Evolutionary conservation across 805 yeast genomes (phyloP).

Genomic region (Lachancea fermentati): DNA sequence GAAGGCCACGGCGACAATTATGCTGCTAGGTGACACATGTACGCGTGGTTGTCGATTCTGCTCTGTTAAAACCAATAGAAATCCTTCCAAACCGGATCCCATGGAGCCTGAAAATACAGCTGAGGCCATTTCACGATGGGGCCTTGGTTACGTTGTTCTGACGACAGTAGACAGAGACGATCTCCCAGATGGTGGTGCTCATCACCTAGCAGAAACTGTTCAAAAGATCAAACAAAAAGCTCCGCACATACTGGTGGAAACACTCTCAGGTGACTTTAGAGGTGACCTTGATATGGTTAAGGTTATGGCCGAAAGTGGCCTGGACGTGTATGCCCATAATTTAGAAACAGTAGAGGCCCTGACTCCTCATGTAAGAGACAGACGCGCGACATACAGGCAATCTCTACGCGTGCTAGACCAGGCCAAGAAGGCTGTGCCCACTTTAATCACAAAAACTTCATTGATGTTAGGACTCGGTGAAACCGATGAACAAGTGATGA

Average conservation of each 20-base stretch:
- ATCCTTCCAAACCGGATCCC: conserved; percentile 87
- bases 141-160: conserved; percentile 92
- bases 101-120: conserved; percentile 97
- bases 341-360: conserved; percentile 92
- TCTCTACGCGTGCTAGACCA: conserved; percentile 68
- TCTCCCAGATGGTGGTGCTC: conserved; percentile 85
- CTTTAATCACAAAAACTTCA: conserved; percentile 85
- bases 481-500: conserved; percentile 79
- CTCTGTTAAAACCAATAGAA: conserved; percentile 87
- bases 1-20: conserved; percentile 90
- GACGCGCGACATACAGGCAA: conserved; percentile 93
- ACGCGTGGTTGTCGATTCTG: conserved; percentile 99
- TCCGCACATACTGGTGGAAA: conserved; percentile 88
- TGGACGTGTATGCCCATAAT: conserved; percentile 96
- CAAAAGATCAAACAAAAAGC: conserved; percentile 77
- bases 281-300: conserved; percentile 82
- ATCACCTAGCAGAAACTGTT: conserved; percentile 87
- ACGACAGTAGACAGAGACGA: conserved; percentile 98
- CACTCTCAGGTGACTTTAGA: conserved; percentile 89
- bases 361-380: conserved; percentile 92
- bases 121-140: conserved; percentile 96
- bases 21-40: conserved; percentile 98
- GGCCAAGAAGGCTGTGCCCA: conserved; percentile 74
- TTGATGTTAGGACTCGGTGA: conserved; percentile 97
- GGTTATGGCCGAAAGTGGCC: conserved; percentile 74